Conservation (phyloP, 1,139 yeast genomes). For the Lodderomyces metapsilosis region DNA sequence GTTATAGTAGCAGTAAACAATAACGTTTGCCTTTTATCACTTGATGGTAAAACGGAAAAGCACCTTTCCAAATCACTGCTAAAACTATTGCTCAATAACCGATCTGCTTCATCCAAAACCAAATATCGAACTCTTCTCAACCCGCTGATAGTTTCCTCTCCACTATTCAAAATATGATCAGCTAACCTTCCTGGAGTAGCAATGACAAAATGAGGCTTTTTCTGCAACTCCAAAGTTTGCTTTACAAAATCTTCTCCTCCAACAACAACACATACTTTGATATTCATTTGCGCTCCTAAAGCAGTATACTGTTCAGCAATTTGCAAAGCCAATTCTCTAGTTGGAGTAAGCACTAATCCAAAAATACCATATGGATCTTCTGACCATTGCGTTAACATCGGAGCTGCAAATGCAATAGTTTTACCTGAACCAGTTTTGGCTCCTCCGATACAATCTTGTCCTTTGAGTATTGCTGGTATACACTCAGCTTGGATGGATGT, state of each 20-base stretch:
- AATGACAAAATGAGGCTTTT: slow-evolving; percentile 87
- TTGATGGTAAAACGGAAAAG: slow-evolving; percentile 65
- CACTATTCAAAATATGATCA: slow-evolving; percentile 84
- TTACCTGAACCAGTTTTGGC: slow-evolving; percentile 99
- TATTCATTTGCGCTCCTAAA: slow-evolving; percentile 83
- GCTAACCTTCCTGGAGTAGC: slow-evolving; percentile 98
- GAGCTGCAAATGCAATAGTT: slow-evolving; percentile 95
- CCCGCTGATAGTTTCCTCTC: slow-evolving; percentile 84
- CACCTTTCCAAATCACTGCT: slow-evolving; percentile 76
- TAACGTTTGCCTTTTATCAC: slow-evolving; percentile 77
- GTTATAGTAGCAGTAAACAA: slow-evolving; percentile 96
- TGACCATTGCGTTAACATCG: slow-evolving; percentile 92
- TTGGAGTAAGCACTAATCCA: slow-evolving; percentile 89
- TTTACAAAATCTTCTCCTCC: slow-evolving; percentile 94
- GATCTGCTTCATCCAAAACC: slow-evolving; percentile 95
- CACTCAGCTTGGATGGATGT: slow-evolving; percentile 86
- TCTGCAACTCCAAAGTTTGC: slow-evolving; percentile 79
- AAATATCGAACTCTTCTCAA: slow-evolving; percentile 72
- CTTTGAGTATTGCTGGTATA: slow-evolving; percentile 80
- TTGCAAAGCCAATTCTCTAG: slow-evolving; percentile 92
- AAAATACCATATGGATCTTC: slow-evolving; percentile 91
- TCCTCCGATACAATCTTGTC: slow-evolving; percentile 94
- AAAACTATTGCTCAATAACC: slow-evolving; percentile 80
- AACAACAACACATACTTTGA: slow-evolving; percentile 75
- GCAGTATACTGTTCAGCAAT: slow-evolving; percentile 97